Conservation (phyloP, 176 grass and related monocot species). For the Ensete ventricosum region DNA sequence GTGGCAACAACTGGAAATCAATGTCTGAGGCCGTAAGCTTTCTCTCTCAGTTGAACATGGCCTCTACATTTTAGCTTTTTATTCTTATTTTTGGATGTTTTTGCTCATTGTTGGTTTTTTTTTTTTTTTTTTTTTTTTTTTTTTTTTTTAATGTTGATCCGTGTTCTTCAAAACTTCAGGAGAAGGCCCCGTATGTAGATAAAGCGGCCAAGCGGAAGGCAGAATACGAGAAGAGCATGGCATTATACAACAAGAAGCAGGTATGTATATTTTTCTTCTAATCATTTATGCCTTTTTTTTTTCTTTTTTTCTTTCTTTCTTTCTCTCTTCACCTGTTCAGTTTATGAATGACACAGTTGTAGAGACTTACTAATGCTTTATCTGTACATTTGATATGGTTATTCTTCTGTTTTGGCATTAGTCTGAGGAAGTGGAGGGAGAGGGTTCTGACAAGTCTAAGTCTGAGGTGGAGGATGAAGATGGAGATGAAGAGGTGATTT, state of each 20-base stretch:
- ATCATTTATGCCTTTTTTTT: neutral
- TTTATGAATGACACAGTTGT: neutral
- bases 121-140: neutral
- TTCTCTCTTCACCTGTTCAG: neutral
- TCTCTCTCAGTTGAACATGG: neutral
- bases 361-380: neutral
- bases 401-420: neutral
- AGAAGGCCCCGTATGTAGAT: slow-evolving; percentile 28
- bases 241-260: slow-evolving; percentile 26
- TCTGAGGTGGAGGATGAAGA: slow-evolving; percentile 41
- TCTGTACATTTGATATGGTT: neutral
- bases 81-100: neutral
- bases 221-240: slow-evolving; percentile 32
- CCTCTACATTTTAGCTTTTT: neutral
- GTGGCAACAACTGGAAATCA: slow-evolving; percentile 36
- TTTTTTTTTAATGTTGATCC: neutral
- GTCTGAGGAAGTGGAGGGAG: slow-evolving; percentile 24
- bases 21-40: slow-evolving; percentile 30
- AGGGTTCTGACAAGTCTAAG: slow-evolving; percentile 36
- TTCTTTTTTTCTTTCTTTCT: too few relatives aligned
- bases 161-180: slow-evolving; percentile 18
- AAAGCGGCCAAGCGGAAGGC: slow-evolving; percentile 34
- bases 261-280: neutral
- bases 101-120: neutral
- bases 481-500: slow-evolving; percentile 9